These are phyloP conservation scores for Aspergillus costaricaensis DNA, from an alignment of 2,329 filamentous ascomycete genomes.

Conservation along the genomic window DNA sequence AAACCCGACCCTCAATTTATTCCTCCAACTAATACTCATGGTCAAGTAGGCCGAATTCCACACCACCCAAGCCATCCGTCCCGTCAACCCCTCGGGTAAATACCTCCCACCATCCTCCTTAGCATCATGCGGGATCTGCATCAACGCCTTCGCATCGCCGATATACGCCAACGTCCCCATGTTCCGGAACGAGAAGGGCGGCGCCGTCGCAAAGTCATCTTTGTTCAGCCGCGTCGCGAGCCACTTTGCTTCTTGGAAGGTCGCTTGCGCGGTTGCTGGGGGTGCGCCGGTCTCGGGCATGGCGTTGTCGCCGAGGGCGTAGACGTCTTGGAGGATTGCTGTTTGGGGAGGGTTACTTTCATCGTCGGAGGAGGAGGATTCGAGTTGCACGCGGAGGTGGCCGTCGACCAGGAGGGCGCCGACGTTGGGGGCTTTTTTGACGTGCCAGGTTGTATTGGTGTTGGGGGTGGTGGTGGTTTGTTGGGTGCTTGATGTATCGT, in stretches of 20 bases:
- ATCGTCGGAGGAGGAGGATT: slow-evolving; percentile 18
- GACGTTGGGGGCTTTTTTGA: slow-evolving; percentile 51
- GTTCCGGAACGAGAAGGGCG: slow-evolving; percentile 57
- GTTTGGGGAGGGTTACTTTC: slow-evolving; percentile 9
- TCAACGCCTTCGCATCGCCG: slow-evolving; percentile 58
- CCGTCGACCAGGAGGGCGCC: slow-evolving; percentile 58
- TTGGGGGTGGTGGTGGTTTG: not conserved
- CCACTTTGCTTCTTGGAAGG: slow-evolving; percentile 61
- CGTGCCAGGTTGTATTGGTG: slow-evolving; percentile 44
- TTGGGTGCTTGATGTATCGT: not conserved
- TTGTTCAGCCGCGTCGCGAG: slow-evolving; percentile 58
- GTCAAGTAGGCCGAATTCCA: slow-evolving; percentile 50
- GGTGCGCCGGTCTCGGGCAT: slow-evolving; percentile 53
- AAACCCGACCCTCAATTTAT: slow-evolving; percentile 44
- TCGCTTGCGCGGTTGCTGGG: slow-evolving; percentile 62
- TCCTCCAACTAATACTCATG: slow-evolving; percentile 52
- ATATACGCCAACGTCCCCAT: slow-evolving; percentile 63
- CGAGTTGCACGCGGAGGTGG: slow-evolving; percentile 57
- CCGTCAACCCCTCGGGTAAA: slow-evolving; percentile 41
- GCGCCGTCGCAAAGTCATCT: slow-evolving; percentile 36
- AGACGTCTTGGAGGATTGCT: slow-evolving; percentile 56
- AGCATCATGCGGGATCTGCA: slow-evolving; percentile 50
- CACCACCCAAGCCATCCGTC: slow-evolving; percentile 44
- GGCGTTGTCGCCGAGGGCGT: slow-evolving; percentile 59
- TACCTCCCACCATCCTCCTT: slow-evolving; percentile 24